Base-by-base conservation (phyloP, 1,139 yeast species). In the Sugiyamaella castrensis region DNA sequence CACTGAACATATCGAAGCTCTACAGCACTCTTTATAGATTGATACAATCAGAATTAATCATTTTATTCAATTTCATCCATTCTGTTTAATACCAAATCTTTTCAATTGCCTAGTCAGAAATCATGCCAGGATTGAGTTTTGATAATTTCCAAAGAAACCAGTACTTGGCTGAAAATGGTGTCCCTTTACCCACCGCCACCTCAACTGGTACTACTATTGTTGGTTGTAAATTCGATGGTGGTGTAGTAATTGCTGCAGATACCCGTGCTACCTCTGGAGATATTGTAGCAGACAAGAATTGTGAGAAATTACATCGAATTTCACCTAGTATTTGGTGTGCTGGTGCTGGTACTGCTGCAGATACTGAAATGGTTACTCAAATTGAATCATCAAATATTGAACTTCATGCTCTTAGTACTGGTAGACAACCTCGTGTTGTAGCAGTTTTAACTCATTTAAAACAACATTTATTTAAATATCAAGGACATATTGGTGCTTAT, bases 261-360 rank as follows among this genome's bases (percentile, higher is more conserved):
- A 92, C 98, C 27, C 81, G 98, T 71, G 98, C 98, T 52, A 92
- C 98, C 4, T 83, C 94, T 35, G 98, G 98, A 19, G 84, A 82
- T 52, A 89, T 92, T 60, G 98, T 92, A 32, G 98, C 98, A 12
- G 98, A 92, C 72, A 91, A 92, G 74, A 92, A 92, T 73, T 91
- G 98, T 76, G 97, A 91, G 66, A 92, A 92, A 71, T 76, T 92
- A 57, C 98, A 92, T 71, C 75, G 95, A 62, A 79, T 92, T 60
- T 80, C 97, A 2, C 97, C 98, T 10, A 80, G 79, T 65, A 92
- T 92, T 64, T 92, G 98, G 98, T 92, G 98, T 80, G 97, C 97
- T 48, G 98, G 98, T 62, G 98, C 98, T 3, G 98, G 98, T 68
- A 92, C 98, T 15, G 98, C 98, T 40, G 98, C 98, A n/a, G 98